Evolutionary conservation across 2,329 filamentous ascomycete species (phyloP), one percentile per base, ranked within the genome.

Genomic region (Diaporthe velutina): DNA sequence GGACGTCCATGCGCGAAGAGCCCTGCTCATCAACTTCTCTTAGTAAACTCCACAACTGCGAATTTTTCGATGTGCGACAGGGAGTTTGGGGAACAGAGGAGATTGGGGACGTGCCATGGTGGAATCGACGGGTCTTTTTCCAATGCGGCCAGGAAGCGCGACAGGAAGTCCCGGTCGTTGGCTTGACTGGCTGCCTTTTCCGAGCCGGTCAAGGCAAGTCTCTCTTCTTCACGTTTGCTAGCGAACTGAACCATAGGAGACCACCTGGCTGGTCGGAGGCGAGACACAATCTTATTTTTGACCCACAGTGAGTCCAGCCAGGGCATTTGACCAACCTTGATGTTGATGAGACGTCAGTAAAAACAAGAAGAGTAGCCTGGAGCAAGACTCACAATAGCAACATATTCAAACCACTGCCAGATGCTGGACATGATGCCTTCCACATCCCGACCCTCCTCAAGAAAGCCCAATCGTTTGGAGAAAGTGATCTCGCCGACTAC

Each of bases 401-500:
- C 57, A 25, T 60, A 60, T 60, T 60, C 57, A 40, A 60, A 60
- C 57, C 57, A 60, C 0, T 60, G 19, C 57, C 57, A 60, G 25
- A 60, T 60, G n/a, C 35, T 60, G 57, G 57, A 33, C 57, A 60
- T 60, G n/a, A 60, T 60, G 9, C 57, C 33, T 4, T 60, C 57
- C 35, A 60, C 57, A 7, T 60, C 57, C n/a, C 57, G 33, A n/a
- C 57, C 57, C 35, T 60, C 57, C 22, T 60, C 57, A 22, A 60
- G 57, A 28, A 60, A 60, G 28, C 33, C 57, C 17, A 60, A 17
- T 13, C 57, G 57, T n/a, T 60, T 60, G 22, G 57, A 60, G 35
- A 60, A 40, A 38, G 57, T 60, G n/a, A 60, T 60, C 57, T 60
- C 57, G 5, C 57, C 57, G 13, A 60, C 57, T 25, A 60, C 57